Base-by-base conservation (phyloP, 1,284 basidiomycete genomes). In the Ceratobasidium sp. region DNA sequence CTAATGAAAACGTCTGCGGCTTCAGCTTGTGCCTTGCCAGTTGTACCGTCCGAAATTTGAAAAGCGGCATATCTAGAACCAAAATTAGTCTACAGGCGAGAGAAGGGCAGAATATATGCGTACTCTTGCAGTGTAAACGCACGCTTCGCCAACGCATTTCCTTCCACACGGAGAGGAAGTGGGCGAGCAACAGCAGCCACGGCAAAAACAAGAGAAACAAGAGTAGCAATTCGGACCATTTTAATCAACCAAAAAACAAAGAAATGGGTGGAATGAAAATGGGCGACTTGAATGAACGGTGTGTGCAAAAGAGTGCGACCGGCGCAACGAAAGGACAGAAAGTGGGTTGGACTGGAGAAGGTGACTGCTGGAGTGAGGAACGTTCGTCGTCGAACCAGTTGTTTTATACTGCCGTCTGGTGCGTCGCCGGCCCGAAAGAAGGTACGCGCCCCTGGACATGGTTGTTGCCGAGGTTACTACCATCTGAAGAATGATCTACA, bases 31-130 rank as follows among this genome's bases (percentile, higher is more conserved):
- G 87, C 87, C 57, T 85, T 83, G 4, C 87, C 87, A 12, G 83
- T 86, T 12, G 83, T 82, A 38, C 86, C 87, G 79, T 86, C 85
- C 2, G 87, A 88, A 76, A 88, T 88, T 81, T 88, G 87, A 85
- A 88, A 87, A 52, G 84, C 82, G 30, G 84, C 82, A 78, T 87
- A 87, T 80, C 85, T 87, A 52, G 3, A 3, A 12, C 10, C 10
- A 48, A 12, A 48, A 54, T 41, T 18, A 20, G 12, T 59, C 12
- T 33, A 50, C 18, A 41, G 64, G 16, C n/a, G 55, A 35, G 33
- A 3, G 33, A 74, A 50, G 20, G 8, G 30, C 7, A 74, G 20
- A 20, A 23, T 20, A 23, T 20, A 14, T 12, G 35, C 73, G 30
- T 52, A 76, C 74, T 50, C 50, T 44, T 66, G 65, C 23, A 54